A percentile compares a stretch with the other conserved stretches of the same genome.
Evolutionary conservation across 257 asterid species (phyloP).

Genomic region (Salvia hispanica): DNA sequence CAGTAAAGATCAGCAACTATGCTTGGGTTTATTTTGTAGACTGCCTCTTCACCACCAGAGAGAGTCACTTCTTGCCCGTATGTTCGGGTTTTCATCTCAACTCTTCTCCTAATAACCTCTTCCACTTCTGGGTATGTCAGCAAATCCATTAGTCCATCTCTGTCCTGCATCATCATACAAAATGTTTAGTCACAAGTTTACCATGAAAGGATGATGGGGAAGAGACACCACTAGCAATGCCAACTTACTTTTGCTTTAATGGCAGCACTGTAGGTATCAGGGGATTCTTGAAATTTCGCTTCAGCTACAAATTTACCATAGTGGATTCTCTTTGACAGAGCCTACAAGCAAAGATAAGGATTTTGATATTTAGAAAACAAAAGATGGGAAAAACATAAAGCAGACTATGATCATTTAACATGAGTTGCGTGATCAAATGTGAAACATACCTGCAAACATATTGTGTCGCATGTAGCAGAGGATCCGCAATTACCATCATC

Average conservation of each 20-base stretch:
- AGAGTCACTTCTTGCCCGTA: slow-evolving; percentile 71
- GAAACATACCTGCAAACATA: slow-evolving; percentile 82
- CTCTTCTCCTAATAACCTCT: slow-evolving; percentile 63
- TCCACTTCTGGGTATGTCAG: slow-evolving; percentile 79
- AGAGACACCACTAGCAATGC: neutral
- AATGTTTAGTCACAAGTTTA: neutral
- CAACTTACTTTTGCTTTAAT: slow-evolving; percentile 64
- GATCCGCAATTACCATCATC: slow-evolving; percentile 91
- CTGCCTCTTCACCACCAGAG: slow-evolving; percentile 39
- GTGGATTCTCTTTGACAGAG: slow-evolving; percentile 88
- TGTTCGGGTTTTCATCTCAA: slow-evolving; percentile 74
- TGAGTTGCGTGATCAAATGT: neutral
- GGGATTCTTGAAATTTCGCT: slow-evolving; percentile 77
- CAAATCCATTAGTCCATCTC: slow-evolving; percentile 56
- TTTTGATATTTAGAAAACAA: too few species aligned
- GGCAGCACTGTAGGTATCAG: slow-evolving; percentile 68
- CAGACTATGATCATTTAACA: neutral
- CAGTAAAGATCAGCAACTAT: slow-evolving; percentile 72
- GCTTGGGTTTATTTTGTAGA: slow-evolving; percentile 72
- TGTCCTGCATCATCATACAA: slow-evolving; percentile 51
- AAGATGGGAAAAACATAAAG: too few species aligned
- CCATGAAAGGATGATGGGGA: neutral
- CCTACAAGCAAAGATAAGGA: slow-evolving; percentile 44
- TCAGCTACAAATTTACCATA: slow-evolving; percentile 97
- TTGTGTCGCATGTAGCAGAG: slow-evolving; percentile 76